Base-by-base conservation (phyloP, 2,329 filamentous ascomycete genomes). In the Colletotrichum trifolii region DNA sequence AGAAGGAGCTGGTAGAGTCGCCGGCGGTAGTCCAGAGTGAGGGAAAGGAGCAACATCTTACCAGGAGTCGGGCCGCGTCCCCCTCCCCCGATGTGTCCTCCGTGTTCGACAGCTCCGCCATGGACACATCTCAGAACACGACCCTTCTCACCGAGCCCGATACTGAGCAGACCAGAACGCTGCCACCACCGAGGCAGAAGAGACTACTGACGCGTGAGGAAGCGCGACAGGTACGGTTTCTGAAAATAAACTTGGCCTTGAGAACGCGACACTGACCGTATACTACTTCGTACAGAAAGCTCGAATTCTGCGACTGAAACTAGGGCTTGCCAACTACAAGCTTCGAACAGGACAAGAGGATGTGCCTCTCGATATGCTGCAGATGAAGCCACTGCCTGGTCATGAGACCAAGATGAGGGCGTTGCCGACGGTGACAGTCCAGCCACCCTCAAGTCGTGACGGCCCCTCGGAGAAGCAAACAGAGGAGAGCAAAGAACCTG, bases 251-350 rank as follows among this genome's bases (percentile, higher is more conserved):
- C 25, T 25, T 4, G 25, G 25, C 25, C 25, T 25, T 4, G 25
- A 25, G 25, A 25, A 25, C 25, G 25, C n/a, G 11, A 43, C 53
- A 39, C 67, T 63, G 33, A 68, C 62, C 4, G 36, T n/a, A 5
- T 6, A 39, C 45, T 60, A 35, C 35, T 6, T 6, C 17, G 25
- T 42, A 57, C 75, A 91, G 84, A 85, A 86, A 77, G 89, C 88
- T 17, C 86, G 91, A 72, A 85, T 88, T 53, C 81, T 94, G 48
- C 85, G 85, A 55, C 83, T 92, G 9, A 85, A 91, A n/a, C 85
- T 94, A 13, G 83, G 86, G 35, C 84, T 93, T 17, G 91, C 90
- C 12, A 86, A 85, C 72, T 94, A 93, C 81, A 94, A 94, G 77
- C 82, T 94, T 69, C 85, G 84, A 62, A 94, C 91, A 2, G 88